Evolutionary conservation across 164 flowering plant species (phyloP).

Genomic region (Kingdonia uniflora): DNA sequence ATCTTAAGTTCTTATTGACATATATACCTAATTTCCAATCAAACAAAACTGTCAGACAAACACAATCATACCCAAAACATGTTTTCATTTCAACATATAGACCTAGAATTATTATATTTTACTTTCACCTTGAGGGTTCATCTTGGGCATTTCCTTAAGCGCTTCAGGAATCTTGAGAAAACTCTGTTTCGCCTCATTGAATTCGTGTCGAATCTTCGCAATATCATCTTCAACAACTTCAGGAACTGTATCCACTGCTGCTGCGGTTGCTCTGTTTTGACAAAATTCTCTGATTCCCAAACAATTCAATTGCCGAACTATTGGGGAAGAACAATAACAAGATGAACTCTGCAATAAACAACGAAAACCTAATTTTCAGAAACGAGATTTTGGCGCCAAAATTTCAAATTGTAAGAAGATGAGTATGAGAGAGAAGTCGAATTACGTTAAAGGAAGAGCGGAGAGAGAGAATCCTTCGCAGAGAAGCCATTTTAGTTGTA

Average conservation of each 20-base stretch:
- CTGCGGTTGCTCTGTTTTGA: slow-evolving; percentile 10
- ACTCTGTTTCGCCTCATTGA: slow-evolving; percentile 43
- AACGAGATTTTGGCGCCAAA: no score
- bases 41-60: no score
- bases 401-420: no score
- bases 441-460: no score
- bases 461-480: slow-evolving; percentile 20
- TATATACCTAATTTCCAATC: slow-evolving; percentile 76
- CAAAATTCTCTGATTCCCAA: slow-evolving; percentile 9
- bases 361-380: no score
- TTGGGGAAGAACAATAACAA: no score
- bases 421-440: no score
- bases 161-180: slow-evolving; percentile 69
- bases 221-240: slow-evolving; percentile 29
- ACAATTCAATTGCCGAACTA: slow-evolving; percentile 1
- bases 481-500: slow-evolving; percentile 17
- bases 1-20: slow-evolving; percentile 74
- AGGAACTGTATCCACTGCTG: slow-evolving; percentile 17
- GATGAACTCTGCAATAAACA: slow-evolving; percentile 4
- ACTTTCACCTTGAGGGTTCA: slow-evolving; percentile 76
- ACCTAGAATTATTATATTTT: no score
- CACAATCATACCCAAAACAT: no score
- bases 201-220: slow-evolving; percentile 36
- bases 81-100: no score
- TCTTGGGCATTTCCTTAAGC: slow-evolving; percentile 61